Evolutionary conservation across 139 green algal species (phyloP), one percentile per base, ranked within the genome.

Genomic region (Ettlia oleoabundans): DNA sequence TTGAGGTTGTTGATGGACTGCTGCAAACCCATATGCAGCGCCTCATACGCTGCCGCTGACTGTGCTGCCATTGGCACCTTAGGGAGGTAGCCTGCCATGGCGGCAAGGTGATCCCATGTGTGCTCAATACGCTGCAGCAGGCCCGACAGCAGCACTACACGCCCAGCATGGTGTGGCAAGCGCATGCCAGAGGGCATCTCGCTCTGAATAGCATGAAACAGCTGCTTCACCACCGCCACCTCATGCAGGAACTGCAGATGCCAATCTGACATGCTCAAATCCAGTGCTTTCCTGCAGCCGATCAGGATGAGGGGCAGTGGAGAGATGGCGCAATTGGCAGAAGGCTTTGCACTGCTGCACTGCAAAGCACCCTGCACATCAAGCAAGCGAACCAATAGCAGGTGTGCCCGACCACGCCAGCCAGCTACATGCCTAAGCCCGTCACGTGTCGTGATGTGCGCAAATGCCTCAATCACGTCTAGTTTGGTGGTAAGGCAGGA

Each of bases 1-100:
- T 98, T 94, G 26, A 89, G 89, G 71, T 93, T 91, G 66, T 90
- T 82, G 40, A 97, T 93, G 84, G 91, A 95, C 86, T 95, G 90
- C 86, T 97, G 88, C 80, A 98, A 89, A 15, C 90, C 86, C 22
- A 86, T 80, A 47, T 93, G 89, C 28, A 94, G 86, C 26, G 95
- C 88, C 68, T 91, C 82, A 73, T 96, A 96, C 10, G 89, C 83
- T 3, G 85, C 81, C 18, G 90, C 74, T n/a, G 93, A 84, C 81
- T 96, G 91, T 9, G 61, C 81, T 0, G 86, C 85, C 80, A 94
- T 89, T 1, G 90, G 71, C 70, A 95, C 91, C 24, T 84, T 66
- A 9, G 93, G 93, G 74, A 95, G 78, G 32, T 28, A 33, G 22
- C 33, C 42, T 2, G 32, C 32, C 42, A 65, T 38, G 30, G 8